phyloP scores from a whole-genome alignment of 2,329 filamentous ascomycete species.

The Seiridium cupressi region DNA sequence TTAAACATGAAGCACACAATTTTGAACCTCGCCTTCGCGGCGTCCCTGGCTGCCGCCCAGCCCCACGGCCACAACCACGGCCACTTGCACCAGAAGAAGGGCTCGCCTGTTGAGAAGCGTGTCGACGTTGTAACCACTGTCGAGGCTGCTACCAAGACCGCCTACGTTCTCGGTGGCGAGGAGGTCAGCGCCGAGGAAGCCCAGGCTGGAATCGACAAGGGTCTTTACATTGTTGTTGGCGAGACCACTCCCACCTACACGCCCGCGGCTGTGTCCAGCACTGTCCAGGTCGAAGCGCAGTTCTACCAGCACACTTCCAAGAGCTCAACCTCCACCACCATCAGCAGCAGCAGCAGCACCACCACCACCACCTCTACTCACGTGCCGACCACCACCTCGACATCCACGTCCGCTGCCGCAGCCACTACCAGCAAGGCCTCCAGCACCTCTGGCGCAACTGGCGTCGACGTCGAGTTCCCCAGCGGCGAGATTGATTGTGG shows the following conservation, averaged over 20 bases:
- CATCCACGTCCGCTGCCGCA: conserved; percentile 24
- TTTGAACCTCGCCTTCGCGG: conserved; percentile 49
- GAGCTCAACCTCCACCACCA: conserved; percentile 17
- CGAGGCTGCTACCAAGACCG: conserved; percentile 61
- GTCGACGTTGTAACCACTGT: conserved; percentile 50
- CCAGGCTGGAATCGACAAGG: conserved; percentile 67
- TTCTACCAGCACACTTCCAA: conserved; percentile 26
- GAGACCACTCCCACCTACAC: conserved; percentile 54
- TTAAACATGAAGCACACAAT: conserved; percentile 45
- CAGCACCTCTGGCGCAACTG: conserved; percentile 36
- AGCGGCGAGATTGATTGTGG: conserved; percentile 70
- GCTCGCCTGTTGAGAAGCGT: conserved; percentile 47
- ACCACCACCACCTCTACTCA: conserved; percentile 19
- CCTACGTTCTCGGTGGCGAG: conserved; percentile 70
- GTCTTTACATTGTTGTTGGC: conserved; percentile 66
- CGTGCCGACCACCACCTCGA: conserved; percentile 3
- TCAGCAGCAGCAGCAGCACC: conserved; percentile 11
- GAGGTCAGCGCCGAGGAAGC: conserved; percentile 63
- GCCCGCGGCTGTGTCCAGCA: conserved; percentile 35
- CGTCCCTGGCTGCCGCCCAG: conserved; percentile 55
- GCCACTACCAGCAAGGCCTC: conserved; percentile 22
- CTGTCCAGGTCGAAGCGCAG: conserved; percentile 28
- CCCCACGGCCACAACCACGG: conserved; percentile 58
- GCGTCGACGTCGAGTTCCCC: conserved; percentile 69
- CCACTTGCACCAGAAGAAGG: conserved; percentile 58